These are phyloP conservation scores for Aspergillus asperescens DNA, from an alignment of 495 filamentous ascomycete species.

Conservation along the genomic window DNA sequence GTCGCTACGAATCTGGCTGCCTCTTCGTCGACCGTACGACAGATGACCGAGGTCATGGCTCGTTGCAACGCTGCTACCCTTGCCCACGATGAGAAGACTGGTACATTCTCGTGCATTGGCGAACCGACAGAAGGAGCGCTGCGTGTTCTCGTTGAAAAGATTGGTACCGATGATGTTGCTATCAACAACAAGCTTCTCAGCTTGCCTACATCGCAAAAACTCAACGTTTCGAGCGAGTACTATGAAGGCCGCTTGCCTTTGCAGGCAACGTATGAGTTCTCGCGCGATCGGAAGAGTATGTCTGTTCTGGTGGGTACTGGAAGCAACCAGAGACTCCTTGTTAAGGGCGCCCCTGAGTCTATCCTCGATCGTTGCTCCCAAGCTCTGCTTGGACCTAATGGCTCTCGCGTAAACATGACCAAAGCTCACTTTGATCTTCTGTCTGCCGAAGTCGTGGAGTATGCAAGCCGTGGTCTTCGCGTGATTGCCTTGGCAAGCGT, in stretches of 20 bases:
- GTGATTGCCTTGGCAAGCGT: conserved; percentile 88
- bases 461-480: conserved; percentile 86
- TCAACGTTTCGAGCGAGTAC: conserved; percentile 76
- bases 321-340: conserved; percentile 70
- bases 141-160: conserved; percentile 87
- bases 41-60: conserved; percentile 82
- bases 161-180: conserved; percentile 62
- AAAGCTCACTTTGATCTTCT: conserved; percentile 62
- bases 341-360: conserved; percentile 95
- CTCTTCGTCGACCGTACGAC: conserved; percentile 70
- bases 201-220: conserved; percentile 49
- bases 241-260: conserved; percentile 72
- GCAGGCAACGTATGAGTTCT: conserved; percentile 93
- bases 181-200: conserved; percentile 50
- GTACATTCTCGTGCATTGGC: conserved; percentile 76
- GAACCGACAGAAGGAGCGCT: conserved; percentile 96
- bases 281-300: conserved; percentile 98
- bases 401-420: conserved; percentile 64
- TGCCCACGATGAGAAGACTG: conserved; percentile 70
- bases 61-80: conserved; percentile 86
- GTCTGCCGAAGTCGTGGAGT: conserved; percentile 73
- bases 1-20: conserved; percentile 61
- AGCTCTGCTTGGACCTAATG: conserved; percentile 66
- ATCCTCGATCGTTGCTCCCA: conserved; percentile 87
- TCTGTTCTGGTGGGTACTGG: conserved; percentile 78